Evolutionary conservation across 768 basidiomycete genomes (phyloP).

Genomic region (Trametes sanguinea): DNA sequence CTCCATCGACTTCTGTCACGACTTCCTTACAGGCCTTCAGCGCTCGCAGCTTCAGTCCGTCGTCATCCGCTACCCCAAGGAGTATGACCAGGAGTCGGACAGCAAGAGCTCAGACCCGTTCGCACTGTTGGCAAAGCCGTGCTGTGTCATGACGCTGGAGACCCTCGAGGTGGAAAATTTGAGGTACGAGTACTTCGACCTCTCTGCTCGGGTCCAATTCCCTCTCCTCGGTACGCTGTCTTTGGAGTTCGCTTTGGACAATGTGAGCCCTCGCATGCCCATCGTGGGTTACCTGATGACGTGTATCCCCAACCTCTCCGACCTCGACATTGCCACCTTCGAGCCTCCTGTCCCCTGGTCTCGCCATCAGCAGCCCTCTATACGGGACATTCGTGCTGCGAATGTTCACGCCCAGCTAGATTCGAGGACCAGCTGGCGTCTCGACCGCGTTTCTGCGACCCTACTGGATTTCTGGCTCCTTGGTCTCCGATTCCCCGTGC

Average conservation of each 20-base stretch:
- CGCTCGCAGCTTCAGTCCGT: not conserved
- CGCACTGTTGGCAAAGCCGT: not conserved
- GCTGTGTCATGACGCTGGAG: not conserved
- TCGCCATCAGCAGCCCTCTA: not conserved
- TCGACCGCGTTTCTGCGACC: not conserved
- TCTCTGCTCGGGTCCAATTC: not conserved
- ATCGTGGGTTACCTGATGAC: slow-evolving; percentile 1
- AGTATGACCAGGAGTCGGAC: not conserved
- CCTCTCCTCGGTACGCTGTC: not conserved
- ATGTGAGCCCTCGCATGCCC: not conserved
- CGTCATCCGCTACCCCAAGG: not conserved
- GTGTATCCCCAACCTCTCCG: not conserved
- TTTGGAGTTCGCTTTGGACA: not conserved
- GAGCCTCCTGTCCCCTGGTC: not conserved
- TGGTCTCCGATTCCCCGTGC: not conserved
- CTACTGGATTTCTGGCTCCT: not conserved
- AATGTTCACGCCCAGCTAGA: not conserved
- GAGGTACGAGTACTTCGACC: not conserved
- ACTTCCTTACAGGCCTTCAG: not conserved
- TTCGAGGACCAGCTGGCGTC: not conserved
- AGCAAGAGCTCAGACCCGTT: not conserved
- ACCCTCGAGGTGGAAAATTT: slow-evolving; percentile 2
- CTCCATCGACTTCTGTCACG: not conserved
- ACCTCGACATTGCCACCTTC: not conserved
- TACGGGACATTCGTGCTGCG: not conserved